Evolutionary conservation across 768 basidiomycete species (phyloP).

Genomic region (Agrocybe pediades): DNA sequence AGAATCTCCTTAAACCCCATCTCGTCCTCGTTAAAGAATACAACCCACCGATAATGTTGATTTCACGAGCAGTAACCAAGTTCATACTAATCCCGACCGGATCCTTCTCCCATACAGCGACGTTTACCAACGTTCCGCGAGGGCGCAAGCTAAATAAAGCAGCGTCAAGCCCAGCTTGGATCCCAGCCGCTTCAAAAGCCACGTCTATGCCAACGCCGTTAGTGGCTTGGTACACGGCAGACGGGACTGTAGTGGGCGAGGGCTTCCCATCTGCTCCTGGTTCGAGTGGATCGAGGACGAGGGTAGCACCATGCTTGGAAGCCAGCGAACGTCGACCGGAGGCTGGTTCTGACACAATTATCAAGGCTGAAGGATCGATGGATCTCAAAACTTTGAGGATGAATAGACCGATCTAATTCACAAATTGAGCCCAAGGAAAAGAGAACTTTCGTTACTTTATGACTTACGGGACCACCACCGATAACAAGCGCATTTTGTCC

Average conservation of each 20-base stretch:
- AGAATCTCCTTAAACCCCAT: too few relatives aligned
- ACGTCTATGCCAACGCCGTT: conserved; percentile 40
- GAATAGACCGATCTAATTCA: conserved; percentile 37
- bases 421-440: neutral
- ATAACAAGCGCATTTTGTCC: conserved; percentile 42
- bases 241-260: conserved; percentile 14
- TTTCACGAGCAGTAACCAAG: conserved; percentile 36
- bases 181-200: conserved; percentile 49
- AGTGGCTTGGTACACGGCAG: conserved; percentile 27
- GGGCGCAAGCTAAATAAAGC: conserved; percentile 37
- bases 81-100: conserved; percentile 37
- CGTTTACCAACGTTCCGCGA: conserved; percentile 39
- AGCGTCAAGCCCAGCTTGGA: conserved; percentile 36
- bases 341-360: conserved; percentile 45
- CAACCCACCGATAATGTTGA: conserved; percentile 34
- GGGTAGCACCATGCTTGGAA: conserved; percentile 36
- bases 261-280: conserved; percentile 14
- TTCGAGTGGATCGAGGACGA: conserved; percentile 34
- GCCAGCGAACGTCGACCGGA: conserved; percentile 37
- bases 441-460: neutral
- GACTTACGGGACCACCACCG: conserved; percentile 46
- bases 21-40: neutral
- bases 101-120: conserved; percentile 43
- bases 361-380: conserved; percentile 23
- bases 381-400: conserved; percentile 40